Conservation (phyloP, 371 early-diverging fungal species). For the Choanephora cucurbitarum region DNA sequence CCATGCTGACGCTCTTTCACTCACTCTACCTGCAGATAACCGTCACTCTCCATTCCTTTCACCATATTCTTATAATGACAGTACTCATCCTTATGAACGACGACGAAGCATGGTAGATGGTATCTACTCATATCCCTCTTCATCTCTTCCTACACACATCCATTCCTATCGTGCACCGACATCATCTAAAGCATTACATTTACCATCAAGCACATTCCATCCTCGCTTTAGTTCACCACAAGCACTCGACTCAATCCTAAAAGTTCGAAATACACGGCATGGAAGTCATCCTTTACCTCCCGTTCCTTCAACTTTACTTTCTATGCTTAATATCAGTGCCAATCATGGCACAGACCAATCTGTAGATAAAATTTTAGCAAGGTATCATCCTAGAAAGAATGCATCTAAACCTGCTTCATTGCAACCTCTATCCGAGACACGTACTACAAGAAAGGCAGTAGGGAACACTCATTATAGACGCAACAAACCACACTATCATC, state of each 20-base stretch:
- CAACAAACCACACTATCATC: background rate
- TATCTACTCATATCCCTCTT: slow-evolving; percentile 18
- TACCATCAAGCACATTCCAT: background rate
- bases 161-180: background rate
- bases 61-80: slow-evolving; percentile 12
- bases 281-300: slow-evolving; percentile 29
- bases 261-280: slow-evolving; percentile 24
- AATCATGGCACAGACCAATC: slow-evolving; percentile 21
- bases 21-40: slow-evolving; percentile 14
- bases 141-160: background rate
- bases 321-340: slow-evolving; percentile 17
- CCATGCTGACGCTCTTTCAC: slow-evolving; percentile 4
- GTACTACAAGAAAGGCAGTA: slow-evolving; percentile 1
- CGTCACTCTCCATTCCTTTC: slow-evolving; percentile 11
- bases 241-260: slow-evolving; percentile 22
- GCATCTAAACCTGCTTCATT: no score
- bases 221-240: slow-evolving; percentile 30
- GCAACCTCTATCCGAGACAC: background rate
- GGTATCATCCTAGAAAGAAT: slow-evolving; percentile 10
- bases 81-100: slow-evolving; percentile 24
- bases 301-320: slow-evolving; percentile 18
- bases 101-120: slow-evolving; percentile 35
- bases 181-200: slow-evolving; percentile 9
- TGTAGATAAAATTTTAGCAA: slow-evolving; percentile 27
- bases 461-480: background rate